Conservation (phyloP, 2,329 filamentous ascomycete species). For the Sordariomycetes sp. region DNA sequence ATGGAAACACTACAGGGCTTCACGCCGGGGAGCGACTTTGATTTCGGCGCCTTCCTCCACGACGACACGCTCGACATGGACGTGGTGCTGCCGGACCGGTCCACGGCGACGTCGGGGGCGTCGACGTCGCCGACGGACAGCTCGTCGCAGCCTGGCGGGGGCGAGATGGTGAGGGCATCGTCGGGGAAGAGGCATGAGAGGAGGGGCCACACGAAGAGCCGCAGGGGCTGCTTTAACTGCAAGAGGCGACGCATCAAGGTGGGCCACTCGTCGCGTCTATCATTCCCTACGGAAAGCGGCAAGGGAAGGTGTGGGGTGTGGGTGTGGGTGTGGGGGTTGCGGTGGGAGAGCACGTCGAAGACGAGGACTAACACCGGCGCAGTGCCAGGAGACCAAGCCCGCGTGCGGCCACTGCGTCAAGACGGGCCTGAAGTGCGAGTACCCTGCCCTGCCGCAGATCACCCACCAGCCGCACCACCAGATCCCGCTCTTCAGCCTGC, state of each 20-base stretch:
- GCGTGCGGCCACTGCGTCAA: slow-evolving; percentile 51
- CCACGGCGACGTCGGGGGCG: slow-evolving; percentile 8
- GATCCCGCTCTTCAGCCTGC: slow-evolving; percentile 43
- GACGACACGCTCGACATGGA: slow-evolving; percentile 10
- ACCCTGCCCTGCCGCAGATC: slow-evolving; percentile 37
- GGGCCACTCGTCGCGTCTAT: slow-evolving; percentile 1
- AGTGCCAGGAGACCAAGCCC: slow-evolving; percentile 55
- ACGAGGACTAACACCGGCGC: background rate
- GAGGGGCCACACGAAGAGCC: slow-evolving; percentile 52
- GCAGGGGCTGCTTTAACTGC: slow-evolving; percentile 54
- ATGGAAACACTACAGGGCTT: background rate
- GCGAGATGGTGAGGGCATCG: background rate
- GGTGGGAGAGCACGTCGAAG: background rate
- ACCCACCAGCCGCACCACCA: slow-evolving; percentile 42
- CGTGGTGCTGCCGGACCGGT: slow-evolving; percentile 9
- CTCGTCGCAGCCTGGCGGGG: background rate
- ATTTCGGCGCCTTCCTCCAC: slow-evolving; percentile 24
- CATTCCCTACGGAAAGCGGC: no score
- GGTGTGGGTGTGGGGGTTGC: background rate
- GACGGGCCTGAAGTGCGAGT: slow-evolving; percentile 48
- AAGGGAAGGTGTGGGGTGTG: background rate
- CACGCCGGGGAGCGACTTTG: slow-evolving; percentile 14
- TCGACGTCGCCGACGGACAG: slow-evolving; percentile 1
- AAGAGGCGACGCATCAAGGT: slow-evolving; percentile 54
- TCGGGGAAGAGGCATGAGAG: slow-evolving; percentile 22